Base-by-base conservation (phyloP, 805 yeast species). In the Cyberlindnera japonica region DNA sequence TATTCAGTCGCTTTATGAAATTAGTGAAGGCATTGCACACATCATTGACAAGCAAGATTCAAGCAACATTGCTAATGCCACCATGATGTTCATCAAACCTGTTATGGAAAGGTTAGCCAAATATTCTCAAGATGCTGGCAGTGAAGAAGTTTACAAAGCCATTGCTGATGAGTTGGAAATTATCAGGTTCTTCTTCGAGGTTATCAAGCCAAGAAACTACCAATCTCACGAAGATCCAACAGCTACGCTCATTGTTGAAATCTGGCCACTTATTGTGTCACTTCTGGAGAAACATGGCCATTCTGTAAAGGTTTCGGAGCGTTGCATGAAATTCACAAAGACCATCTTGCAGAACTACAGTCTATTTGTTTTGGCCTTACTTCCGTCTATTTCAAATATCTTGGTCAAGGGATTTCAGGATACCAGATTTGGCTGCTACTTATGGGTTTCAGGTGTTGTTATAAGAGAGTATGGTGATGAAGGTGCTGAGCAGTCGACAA, bases 21-120 rank as follows among this genome's bases (percentile, higher is more conserved):
- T 90, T 35, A 79, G 90, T 14, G 95, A 90, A 59, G 99, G 98
- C 26, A 71, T 93, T 44, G 90, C 95, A 5, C 86, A 88, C 48
- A 83, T 93, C 31, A 71, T 93, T 36, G 72, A 73, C 36, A 77
- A 80, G 37, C 81, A 79, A 45, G 72, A 77, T 6, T 65, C 65
- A 18, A 76, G 72, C 12, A 72, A 71, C 41, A 64, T 83, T 35
- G 72, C 71, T 48, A 68, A 71, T 33, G 70, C 80, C 1, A 64
- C 81, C 3, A 69, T 71, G 39, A 71, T 79, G 67, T 86, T 90
- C 54, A 71, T 86, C 60, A 71, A 70, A 32, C 85, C 95, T 10
- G 72, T 86, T 6, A 58, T 83, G 31, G 72, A 69, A 17, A 71
- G 65, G 40, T 60, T 81, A 25, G 52, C 63, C 8, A 52, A 54